These are phyloP conservation scores for Pyracantha coccinea DNA, from an alignment of 331 rosid genomes.

Conservation along the genomic window DNA sequence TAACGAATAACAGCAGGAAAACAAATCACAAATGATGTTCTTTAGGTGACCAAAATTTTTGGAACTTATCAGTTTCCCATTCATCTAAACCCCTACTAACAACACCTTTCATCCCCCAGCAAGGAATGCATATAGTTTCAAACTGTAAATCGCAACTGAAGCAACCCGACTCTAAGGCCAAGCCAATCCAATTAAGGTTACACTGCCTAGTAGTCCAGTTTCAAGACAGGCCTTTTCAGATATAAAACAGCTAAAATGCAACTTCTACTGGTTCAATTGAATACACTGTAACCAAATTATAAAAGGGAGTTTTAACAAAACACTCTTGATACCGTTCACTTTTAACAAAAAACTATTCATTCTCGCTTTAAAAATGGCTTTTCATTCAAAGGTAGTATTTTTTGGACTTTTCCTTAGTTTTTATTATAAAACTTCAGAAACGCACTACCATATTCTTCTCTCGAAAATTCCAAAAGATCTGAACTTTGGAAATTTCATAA, in stretches of 20 bases:
- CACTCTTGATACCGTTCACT: no score
- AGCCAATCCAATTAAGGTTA: background rate
- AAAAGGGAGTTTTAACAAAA: no score
- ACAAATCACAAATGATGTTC: background rate
- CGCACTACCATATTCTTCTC: background rate
- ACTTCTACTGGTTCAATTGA: background rate
- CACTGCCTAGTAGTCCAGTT: background rate
- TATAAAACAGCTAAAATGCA: background rate
- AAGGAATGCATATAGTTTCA: no score
- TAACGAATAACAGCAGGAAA: background rate
- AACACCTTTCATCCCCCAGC: background rate
- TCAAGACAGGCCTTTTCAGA: background rate
- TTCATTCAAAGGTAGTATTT: no score
- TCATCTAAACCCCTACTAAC: background rate
- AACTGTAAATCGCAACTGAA: background rate
- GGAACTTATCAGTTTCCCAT: background rate
- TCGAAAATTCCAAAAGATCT: background rate
- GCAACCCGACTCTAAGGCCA: background rate
- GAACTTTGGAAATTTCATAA: background rate
- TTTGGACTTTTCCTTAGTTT: no score
- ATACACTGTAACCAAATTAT: background rate
- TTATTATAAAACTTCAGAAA: background rate
- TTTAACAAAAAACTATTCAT: no score
- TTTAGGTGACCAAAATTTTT: background rate
- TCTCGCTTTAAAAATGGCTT: no score